phyloP scores from a whole-genome alignment of 805 yeast genomes.

The Candida insectalens region DNA sequence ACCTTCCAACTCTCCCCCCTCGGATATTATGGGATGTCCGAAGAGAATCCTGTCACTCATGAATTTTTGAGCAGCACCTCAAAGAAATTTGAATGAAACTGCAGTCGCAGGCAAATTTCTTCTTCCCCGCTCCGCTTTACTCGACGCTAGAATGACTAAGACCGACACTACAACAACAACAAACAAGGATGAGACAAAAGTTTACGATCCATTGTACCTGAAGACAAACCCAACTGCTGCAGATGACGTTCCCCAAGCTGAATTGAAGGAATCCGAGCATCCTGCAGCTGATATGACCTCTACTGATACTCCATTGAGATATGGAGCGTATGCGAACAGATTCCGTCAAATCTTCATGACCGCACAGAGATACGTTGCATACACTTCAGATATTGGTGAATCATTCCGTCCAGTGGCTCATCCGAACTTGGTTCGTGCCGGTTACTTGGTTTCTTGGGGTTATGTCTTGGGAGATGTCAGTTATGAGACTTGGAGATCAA shows the following conservation, averaged over 20 bases:
- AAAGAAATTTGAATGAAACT: no score
- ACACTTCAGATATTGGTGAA: slow-evolving; percentile 81
- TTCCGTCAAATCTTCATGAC: slow-evolving; percentile 61
- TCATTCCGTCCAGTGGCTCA: slow-evolving; percentile 77
- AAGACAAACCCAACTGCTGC: background rate
- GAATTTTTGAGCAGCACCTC: no score
- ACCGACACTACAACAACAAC: no score
- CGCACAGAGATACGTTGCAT: slow-evolving; percentile 75
- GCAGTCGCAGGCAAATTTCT: no score
- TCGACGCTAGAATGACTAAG: no score
- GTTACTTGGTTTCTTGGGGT: slow-evolving; percentile 71
- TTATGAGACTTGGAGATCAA: slow-evolving; percentile 64
- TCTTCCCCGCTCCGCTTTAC: no score
- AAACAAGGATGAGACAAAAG: no score
- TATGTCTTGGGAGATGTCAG: slow-evolving; percentile 70
- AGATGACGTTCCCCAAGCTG: background rate
- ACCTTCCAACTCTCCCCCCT: no score
- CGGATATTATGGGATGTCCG: no score
- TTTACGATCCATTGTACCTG: background rate
- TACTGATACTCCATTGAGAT: slow-evolving; percentile 37
- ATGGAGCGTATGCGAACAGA: slow-evolving; percentile 76
- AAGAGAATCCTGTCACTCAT: no score
- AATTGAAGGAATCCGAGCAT: slow-evolving; percentile 1
- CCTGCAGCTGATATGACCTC: slow-evolving; percentile 8
- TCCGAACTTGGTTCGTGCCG: slow-evolving; percentile 50